A percentile compares a stretch with the other conserved stretches of the same genome.
These are phyloP conservation scores for Tylopilus sp. DNA, from an alignment of 768 basidiomycete species.

Conservation along the genomic window DNA sequence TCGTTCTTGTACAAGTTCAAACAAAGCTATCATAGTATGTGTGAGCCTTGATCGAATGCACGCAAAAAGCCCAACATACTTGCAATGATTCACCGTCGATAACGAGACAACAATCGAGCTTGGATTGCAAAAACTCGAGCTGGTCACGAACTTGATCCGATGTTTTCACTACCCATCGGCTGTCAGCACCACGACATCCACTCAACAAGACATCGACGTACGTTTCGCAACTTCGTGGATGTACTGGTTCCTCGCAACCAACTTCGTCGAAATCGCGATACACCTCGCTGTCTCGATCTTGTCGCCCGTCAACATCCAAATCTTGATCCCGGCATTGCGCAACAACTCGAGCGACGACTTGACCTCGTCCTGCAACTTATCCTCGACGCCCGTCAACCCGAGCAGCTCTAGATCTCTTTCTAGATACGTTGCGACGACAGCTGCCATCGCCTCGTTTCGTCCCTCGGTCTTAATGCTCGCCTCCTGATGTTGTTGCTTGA, in stretches of 20 bases:
- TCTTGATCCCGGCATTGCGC: constrained; percentile 95
- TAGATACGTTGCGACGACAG: constrained; percentile 69
- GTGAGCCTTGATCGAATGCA: not conserved
- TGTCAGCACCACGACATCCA: constrained; percentile 1
- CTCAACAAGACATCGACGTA: constrained; percentile 31
- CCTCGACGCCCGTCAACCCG: constrained; percentile 97
- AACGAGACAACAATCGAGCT: constrained; percentile 95
- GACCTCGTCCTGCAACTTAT: constrained; percentile 97
- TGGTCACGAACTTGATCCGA: constrained; percentile 80
- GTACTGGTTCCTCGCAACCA: constrained; percentile 94
- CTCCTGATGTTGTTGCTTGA: constrained; percentile 65
- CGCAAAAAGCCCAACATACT: constrained; percentile 40
- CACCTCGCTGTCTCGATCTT: constrained; percentile 99
- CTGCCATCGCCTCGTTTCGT: constrained; percentile 75
- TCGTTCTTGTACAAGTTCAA: constrained; percentile 87
- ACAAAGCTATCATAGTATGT: constrained; percentile 59
- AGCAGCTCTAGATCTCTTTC: constrained; percentile 90
- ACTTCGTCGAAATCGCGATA: constrained; percentile 95
- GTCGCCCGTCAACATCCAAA: constrained; percentile 99
- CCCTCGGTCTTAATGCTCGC: constrained; percentile 80
- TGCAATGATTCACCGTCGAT: constrained; percentile 97
- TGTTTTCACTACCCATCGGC: constrained; percentile 65
- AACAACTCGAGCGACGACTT: constrained; percentile 89
- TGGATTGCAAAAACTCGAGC: constrained; percentile 90
- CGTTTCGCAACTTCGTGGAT: constrained; percentile 95